Evolutionary conservation across 805 yeast genomes (phyloP).

Genomic region (Metschnikowia lochheadii): DNA sequence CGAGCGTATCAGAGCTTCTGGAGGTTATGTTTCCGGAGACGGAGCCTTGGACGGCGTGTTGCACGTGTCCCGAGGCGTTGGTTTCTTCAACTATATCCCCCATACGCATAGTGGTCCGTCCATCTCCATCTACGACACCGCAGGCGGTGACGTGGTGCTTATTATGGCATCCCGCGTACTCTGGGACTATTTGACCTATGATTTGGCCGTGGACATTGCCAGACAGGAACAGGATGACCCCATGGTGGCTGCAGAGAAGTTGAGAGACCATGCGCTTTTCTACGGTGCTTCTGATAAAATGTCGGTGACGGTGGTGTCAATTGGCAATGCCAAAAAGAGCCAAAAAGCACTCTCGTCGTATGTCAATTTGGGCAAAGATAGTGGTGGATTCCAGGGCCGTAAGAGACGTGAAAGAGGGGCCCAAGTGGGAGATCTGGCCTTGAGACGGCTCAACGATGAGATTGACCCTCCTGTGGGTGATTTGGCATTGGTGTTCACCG

Average conservation of each 20-base stretch:
- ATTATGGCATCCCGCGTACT: conserved; percentile 78
- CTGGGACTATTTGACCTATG: conserved; percentile 81
- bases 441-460: conserved; percentile 83
- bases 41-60: conserved; percentile 82
- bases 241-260: conserved; percentile 84
- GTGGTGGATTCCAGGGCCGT: conserved; percentile 30
- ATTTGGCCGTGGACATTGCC: conserved; percentile 86
- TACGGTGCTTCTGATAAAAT: conserved; percentile 82
- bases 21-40: conserved; percentile 83
- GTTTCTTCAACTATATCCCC: conserved; percentile 80
- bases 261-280: conserved; percentile 90
- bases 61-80: conserved; percentile 86
- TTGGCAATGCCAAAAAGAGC: conserved; percentile 47
- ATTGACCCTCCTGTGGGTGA: conserved; percentile 94
- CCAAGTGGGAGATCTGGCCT: conserved; percentile 62
- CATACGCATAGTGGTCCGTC: conserved; percentile 88
- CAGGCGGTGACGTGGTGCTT: conserved; percentile 74
- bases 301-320: conserved; percentile 74
- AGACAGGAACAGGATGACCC: conserved; percentile 80
- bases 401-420: conserved; percentile 43
- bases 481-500: conserved; percentile 94
- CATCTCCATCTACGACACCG: conserved; percentile 54
- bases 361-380: conserved; percentile 37
- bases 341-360: conserved; percentile 28
- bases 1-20: conserved; percentile 84